Conservation (phyloP, 2,329 filamentous ascomycete genomes). For the Delphinella strobiligena region DNA sequence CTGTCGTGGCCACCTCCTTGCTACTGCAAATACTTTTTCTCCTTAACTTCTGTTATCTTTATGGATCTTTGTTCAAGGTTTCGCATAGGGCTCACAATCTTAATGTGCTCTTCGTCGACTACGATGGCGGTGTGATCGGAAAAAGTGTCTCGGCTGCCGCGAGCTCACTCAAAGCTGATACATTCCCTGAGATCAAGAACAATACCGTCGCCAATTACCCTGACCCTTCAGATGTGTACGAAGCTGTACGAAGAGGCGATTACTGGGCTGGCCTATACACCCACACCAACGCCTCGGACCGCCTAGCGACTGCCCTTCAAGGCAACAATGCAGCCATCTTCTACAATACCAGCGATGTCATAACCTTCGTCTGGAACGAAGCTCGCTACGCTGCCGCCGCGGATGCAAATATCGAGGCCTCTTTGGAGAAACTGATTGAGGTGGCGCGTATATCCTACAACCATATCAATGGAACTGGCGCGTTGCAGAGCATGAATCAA, state of each 20-base stretch:
- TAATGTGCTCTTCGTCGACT: constrained; percentile 19
- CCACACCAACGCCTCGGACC: constrained; percentile 24
- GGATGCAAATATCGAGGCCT: constrained; percentile 22
- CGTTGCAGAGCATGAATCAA: constrained; percentile 13
- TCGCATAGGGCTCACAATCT: constrained; percentile 13
- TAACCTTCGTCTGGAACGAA: constrained; percentile 35
- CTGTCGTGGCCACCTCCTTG: constrained; percentile 5
- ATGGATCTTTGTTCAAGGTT: constrained; percentile 15
- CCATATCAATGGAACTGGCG: constrained; percentile 20
- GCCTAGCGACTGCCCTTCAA: constrained; percentile 24
- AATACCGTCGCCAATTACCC: constrained; percentile 3
- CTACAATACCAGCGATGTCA: constrained; percentile 25
- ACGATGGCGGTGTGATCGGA: constrained; percentile 15
- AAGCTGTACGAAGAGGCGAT: constrained; percentile 15
- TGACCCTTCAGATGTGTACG: constrained; percentile 12
- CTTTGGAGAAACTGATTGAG: constrained; percentile 22
- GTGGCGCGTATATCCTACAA: constrained; percentile 24
- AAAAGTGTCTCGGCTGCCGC: constrained; percentile 5
- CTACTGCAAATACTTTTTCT: constrained; percentile 16
- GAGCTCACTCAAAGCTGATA: not conserved
- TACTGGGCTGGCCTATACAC: constrained; percentile 21
- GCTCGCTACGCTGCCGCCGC: constrained; percentile 30
- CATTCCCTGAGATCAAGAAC: constrained; percentile 2
- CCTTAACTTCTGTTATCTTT: constrained; percentile 15
- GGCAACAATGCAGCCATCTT: constrained; percentile 19